Percentiles rank a stretch among this genome's conserved stretches.
Evolutionary conservation across 352 stramenopile species (phyloP).

Genomic region (Globisporangium okanoganense): DNA sequence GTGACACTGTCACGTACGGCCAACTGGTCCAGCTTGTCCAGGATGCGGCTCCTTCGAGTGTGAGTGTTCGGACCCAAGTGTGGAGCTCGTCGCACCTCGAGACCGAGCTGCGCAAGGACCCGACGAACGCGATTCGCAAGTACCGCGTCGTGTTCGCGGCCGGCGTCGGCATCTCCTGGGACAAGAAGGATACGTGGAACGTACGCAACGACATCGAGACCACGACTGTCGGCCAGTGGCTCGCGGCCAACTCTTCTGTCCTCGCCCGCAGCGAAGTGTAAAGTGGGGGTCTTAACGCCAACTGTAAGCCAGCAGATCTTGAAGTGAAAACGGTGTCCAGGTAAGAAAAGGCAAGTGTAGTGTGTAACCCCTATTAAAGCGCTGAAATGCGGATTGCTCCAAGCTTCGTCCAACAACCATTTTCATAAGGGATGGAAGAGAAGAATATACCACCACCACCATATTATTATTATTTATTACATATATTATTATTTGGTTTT

Average conservation of each 20-base stretch:
- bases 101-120: slow-evolving; percentile 6
- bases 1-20: slow-evolving; percentile 13
- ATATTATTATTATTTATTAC: no score
- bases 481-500: no score
- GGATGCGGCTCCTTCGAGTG: neutral
- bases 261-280: neutral
- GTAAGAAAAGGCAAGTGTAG: no score
- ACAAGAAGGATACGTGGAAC: neutral
- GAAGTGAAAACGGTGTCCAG: no score
- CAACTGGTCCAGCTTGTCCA: neutral
- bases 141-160: slow-evolving; percentile 11
- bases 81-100: neutral
- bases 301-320: no score
- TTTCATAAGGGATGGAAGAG: no score
- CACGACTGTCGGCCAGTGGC: neutral
- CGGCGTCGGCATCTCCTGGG: neutral
- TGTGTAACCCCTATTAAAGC: no score
- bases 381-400: no score
- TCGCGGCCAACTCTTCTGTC: neutral
- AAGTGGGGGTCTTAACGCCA: neutral
- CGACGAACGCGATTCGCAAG: slow-evolving; percentile 8
- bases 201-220: neutral
- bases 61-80: neutral
- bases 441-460: no score
- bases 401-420: no score